Base-by-base conservation (phyloP, 2,329 filamentous ascomycete genomes). In the Mycosphaerella sp. region DNA sequence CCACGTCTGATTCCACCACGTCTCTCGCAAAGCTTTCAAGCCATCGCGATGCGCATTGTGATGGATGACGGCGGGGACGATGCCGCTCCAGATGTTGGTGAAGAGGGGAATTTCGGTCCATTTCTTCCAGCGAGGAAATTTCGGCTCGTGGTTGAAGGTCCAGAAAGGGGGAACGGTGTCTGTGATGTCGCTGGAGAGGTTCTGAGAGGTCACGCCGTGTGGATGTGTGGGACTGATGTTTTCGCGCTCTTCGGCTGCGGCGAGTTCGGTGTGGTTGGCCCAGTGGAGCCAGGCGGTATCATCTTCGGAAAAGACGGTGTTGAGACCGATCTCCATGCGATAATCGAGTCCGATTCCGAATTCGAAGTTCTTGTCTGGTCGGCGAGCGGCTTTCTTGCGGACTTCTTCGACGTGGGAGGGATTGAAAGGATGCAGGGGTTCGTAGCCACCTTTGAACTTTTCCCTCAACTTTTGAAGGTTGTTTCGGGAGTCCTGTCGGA, bases 301-400 rank as follows among this genome's bases (percentile, higher is more conserved):
- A 14, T 62, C 59, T 46, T 66, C 61, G 14, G 60, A 57, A 46
- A 63, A 63, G 14, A 60, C 63, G 14, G 62, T 64, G 34, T 59
- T 59, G 11, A 65, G 57, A 2, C 61, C 61, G 10, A 67, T 61
- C 7, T 61, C 57, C 51, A 58, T 62, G 6, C 50, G 56, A 39
- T 65, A 67, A 48, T 67, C 66, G 11, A 68, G 43, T 4, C 64
- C 66, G 8, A 69, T 64, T 17, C 62, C 61, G 47, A 65, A 69
- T n/a, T 69, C 66, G 36, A 59, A 60, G 5, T 69, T 66, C 0
- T 72, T 73, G 53, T 74, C 70, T 55, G 71, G 74, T 54, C 76
- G 73, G 1, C 74, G 41, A 2, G 60, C 58, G 11, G 64, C 62
- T 45, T 65, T 67, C 14, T 51, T 54, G 12, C 57, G 46, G 6